phyloP scores from a whole-genome alignment of 2,329 filamentous ascomycete genomes.

The Zymoseptoria crescenta region DNA sequence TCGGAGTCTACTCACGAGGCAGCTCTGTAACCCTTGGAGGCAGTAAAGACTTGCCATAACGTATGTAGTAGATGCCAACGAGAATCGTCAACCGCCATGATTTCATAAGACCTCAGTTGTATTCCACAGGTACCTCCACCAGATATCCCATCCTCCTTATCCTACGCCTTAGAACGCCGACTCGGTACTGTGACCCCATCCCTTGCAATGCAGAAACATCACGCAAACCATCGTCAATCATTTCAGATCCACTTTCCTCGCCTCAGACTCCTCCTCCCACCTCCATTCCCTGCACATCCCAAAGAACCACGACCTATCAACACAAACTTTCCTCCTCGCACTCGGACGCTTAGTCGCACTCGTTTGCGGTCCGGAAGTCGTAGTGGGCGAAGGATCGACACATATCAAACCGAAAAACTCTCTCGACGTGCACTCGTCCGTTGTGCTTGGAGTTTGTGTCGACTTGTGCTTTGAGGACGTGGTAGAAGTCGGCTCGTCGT shows the following conservation, averaged over 20 bases:
- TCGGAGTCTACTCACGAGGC: neutral
- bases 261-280: conserved; percentile 10
- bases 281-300: conserved; percentile 19
- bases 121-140: neutral
- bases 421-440: conserved; percentile 17
- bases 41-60: neutral
- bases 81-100: neutral
- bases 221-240: neutral
- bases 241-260: neutral
- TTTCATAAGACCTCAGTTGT: neutral
- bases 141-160: neutral
- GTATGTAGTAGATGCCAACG: neutral
- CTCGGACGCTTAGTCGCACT: conserved; percentile 12
- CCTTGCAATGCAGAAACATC: neutral
- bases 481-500: conserved; percentile 31
- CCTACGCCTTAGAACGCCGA: neutral
- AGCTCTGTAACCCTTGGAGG: too few species aligned
- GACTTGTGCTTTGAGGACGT: conserved; percentile 12
- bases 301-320: conserved; percentile 19
- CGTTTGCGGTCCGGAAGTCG: conserved; percentile 4
- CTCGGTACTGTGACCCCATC: neutral
- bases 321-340: conserved; percentile 14
- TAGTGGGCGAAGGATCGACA: conserved; percentile 21
- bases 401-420: conserved; percentile 27
- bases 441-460: conserved; percentile 13